Conservation (phyloP, 805 yeast genomes). For the Alloascoidea africana region DNA sequence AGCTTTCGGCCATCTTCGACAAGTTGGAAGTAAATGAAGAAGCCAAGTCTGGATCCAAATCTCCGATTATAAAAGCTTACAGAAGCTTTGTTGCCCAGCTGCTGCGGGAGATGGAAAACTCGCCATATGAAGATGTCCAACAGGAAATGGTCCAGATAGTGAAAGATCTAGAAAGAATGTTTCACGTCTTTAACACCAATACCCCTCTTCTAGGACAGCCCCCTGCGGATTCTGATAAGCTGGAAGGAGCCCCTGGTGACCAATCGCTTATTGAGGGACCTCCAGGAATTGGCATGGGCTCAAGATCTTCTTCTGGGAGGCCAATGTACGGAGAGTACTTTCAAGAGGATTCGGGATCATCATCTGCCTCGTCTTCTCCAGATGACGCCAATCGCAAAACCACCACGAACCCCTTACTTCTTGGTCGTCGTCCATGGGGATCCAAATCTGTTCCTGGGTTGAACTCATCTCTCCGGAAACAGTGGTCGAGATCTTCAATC, state of each 20-base stretch:
- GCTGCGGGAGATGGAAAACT: constrained; percentile 13
- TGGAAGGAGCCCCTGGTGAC: neutral
- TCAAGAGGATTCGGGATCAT: neutral
- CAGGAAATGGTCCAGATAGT: constrained; percentile 17
- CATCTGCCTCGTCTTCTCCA: neutral
- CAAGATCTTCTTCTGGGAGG: no score
- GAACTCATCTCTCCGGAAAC: neutral
- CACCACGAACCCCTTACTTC: no score
- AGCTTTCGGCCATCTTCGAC: constrained; percentile 10
- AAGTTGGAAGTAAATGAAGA: constrained; percentile 6
- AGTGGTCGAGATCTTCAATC: neutral
- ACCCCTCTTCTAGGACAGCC: no score
- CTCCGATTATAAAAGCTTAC: constrained; percentile 12
- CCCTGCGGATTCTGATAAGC: neutral
- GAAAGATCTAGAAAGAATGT: constrained; percentile 15
- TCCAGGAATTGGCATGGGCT: no score
- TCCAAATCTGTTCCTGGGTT: no score
- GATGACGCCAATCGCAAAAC: no score
- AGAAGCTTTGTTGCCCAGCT: constrained; percentile 14
- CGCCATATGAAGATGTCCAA: constrained; percentile 12
- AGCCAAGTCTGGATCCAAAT: constrained; percentile 2
- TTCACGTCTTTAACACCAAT: constrained; percentile 4
- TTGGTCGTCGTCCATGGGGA: no score
- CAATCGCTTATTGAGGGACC: constrained; percentile 1
- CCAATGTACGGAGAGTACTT: neutral